Percentiles rank a stretch among this genome's conserved stretches.
Evolutionary conservation across 768 basidiomycete genomes (phyloP).

Genomic region (Saitozyma sp.): DNA sequence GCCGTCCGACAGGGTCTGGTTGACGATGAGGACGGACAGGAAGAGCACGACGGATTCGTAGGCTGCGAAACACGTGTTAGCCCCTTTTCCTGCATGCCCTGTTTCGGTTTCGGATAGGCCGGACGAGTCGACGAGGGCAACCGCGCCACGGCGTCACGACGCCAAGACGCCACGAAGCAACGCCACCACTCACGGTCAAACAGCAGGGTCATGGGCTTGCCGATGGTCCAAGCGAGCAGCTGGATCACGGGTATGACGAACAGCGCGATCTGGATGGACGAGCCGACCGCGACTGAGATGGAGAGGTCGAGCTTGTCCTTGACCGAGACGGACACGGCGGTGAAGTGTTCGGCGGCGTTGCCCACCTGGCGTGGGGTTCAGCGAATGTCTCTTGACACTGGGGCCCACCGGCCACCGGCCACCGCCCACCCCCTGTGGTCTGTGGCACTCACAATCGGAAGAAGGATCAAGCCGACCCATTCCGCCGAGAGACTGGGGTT

Average conservation of each 20-base stretch:
- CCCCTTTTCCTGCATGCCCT: no score
- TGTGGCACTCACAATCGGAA: slow-evolving; percentile 69
- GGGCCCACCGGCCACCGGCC: not conserved
- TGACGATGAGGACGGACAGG: slow-evolving; percentile 67
- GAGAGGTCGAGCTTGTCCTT: slow-evolving; percentile 81
- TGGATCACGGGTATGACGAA: slow-evolving; percentile 46
- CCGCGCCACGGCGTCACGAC: no score
- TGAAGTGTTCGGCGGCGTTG: slow-evolving; percentile 69
- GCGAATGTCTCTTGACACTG: no score
- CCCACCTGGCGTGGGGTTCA: slow-evolving; percentile 15
- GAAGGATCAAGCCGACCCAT: slow-evolving; percentile 83
- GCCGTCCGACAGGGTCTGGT: slow-evolving; percentile 76
- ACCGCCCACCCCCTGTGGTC: not conserved
- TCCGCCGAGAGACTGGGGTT: slow-evolving; percentile 61
- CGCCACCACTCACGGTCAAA: slow-evolving; percentile 63
- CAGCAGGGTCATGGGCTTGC: slow-evolving; percentile 47
- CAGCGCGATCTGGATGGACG: slow-evolving; percentile 45
- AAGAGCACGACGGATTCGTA: slow-evolving; percentile 57
- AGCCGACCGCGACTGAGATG: slow-evolving; percentile 73
- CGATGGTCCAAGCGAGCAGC: slow-evolving; percentile 48
- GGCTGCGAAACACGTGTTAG: slow-evolving; percentile 43
- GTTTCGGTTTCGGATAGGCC: no score
- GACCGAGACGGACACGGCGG: slow-evolving; percentile 86
- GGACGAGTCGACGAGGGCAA: no score
- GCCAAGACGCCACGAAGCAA: no score